phyloP scores from a whole-genome alignment of 1,284 basidiomycete genomes.

The Fomitopsis pinicola region DNA sequence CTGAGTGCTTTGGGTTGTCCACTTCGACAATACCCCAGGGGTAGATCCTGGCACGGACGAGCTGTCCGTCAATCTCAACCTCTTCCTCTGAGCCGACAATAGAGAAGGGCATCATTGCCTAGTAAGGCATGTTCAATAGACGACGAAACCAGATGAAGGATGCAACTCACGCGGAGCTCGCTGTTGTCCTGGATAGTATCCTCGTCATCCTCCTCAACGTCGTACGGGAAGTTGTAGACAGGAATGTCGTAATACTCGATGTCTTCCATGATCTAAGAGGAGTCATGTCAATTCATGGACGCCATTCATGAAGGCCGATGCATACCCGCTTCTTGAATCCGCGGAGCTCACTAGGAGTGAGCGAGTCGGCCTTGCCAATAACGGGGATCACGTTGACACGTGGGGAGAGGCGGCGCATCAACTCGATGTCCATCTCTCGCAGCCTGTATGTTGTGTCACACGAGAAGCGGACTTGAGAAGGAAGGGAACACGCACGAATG shows the following conservation, averaged over 20 bases:
- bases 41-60: conserved; percentile 89
- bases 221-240: conserved; percentile 99
- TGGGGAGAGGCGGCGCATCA: conserved; percentile 95
- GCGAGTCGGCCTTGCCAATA: conserved; percentile 94
- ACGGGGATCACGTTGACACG: conserved; percentile 99
- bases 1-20: conserved; percentile 97
- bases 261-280: conserved; percentile 91
- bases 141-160: background rate
- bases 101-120: conserved; percentile 93
- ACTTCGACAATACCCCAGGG: conserved; percentile 99
- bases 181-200: conserved; percentile 98
- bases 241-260: conserved; percentile 99
- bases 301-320: background rate
- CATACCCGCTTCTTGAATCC: conserved; percentile 95
- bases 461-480: background rate
- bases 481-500: conserved; percentile 49
- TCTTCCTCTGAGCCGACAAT: conserved; percentile 98
- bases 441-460: conserved; percentile 46
- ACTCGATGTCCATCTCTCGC: conserved; percentile 98
- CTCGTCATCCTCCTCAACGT: conserved; percentile 98
- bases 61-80: conserved; percentile 89
- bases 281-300: background rate
- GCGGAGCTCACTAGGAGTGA: conserved; percentile 87
- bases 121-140: conserved; percentile 3
- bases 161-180: conserved; percentile 68